These are phyloP conservation scores for Euphorbia corollata DNA, from an alignment of 441 rosid species.

Conservation along the genomic window DNA sequence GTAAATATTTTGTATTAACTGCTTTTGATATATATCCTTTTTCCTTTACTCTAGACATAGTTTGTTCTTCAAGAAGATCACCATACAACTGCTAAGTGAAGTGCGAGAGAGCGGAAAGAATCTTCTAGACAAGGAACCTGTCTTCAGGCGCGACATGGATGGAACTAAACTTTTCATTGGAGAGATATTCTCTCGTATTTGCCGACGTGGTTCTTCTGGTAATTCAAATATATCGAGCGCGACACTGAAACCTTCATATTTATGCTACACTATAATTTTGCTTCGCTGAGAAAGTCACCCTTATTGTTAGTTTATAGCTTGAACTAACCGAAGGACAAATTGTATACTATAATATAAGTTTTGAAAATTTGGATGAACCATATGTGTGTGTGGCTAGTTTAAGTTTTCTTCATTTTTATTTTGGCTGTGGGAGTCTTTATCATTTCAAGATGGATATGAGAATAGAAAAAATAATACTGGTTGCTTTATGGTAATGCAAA, in stretches of 20 bases:
- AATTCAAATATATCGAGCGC: conserved; percentile 20
- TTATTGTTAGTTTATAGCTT: conserved; percentile 2
- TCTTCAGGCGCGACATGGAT: conserved; percentile 25
- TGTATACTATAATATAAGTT: background rate
- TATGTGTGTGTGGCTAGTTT: background rate
- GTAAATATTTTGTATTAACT: background rate
- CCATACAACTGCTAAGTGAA: conserved; percentile 53
- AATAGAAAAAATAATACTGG: background rate
- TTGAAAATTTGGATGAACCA: background rate
- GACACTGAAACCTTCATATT: background rate
- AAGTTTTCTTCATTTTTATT: background rate
- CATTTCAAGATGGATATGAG: background rate
- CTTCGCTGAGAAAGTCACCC: background rate
- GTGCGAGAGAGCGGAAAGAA: conserved; percentile 31
- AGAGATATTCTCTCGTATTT: conserved; percentile 69
- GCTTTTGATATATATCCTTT: conserved; percentile 15
- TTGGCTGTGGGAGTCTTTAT: background rate
- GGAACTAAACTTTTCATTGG: conserved; percentile 50
- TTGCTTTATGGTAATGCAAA: background rate
- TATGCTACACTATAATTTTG: background rate
- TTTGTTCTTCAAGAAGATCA: conserved; percentile 70
- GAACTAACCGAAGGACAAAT: background rate
- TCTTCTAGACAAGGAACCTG: conserved; percentile 24
- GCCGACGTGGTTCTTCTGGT: conserved; percentile 97
- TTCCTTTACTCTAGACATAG: conserved; percentile 49